Evolutionary conservation across 2,329 filamentous ascomycete species (phyloP).

Genomic region (Hysterium pulicare): DNA sequence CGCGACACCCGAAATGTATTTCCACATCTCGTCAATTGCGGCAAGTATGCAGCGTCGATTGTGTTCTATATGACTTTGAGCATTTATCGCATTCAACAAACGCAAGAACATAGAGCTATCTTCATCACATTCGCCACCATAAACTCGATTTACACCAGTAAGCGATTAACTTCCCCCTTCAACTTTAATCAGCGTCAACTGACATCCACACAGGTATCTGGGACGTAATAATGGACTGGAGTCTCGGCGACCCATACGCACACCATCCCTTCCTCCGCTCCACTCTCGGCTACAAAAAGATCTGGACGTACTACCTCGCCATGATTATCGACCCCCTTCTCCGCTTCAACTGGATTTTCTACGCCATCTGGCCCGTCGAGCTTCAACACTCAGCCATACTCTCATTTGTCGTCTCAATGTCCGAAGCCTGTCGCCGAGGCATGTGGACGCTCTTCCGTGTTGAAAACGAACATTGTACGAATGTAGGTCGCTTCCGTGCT

Average conservation of each 20-base stretch:
- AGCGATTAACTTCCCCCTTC: slow-evolving; percentile 31
- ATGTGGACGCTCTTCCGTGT: slow-evolving; percentile 93
- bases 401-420: slow-evolving; percentile 73
- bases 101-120: slow-evolving; percentile 57
- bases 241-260: slow-evolving; percentile 74
- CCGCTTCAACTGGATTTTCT: slow-evolving; percentile 92
- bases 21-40: slow-evolving; percentile 87
- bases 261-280: slow-evolving; percentile 63
- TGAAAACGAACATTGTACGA: slow-evolving; percentile 95
- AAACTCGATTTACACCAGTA: slow-evolving; percentile 79
- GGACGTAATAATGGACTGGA: slow-evolving; percentile 97
- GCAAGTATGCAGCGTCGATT: slow-evolving; percentile 87
- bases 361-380: slow-evolving; percentile 76
- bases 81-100: slow-evolving; percentile 72
- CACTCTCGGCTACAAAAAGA: slow-evolving; percentile 71
- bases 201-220: slow-evolving; percentile 62
- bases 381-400: slow-evolving; percentile 78
- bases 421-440: slow-evolving; percentile 79
- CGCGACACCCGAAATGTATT: slow-evolving; percentile 82
- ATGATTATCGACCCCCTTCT: slow-evolving; percentile 81
- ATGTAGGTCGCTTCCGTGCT: slow-evolving; percentile 86
- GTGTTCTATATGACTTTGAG: slow-evolving; percentile 74
- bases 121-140: slow-evolving; percentile 80
- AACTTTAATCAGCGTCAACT: too few relatives aligned
- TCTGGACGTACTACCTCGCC: slow-evolving; percentile 81